phyloP scores from a whole-genome alignment of 345 rosid species.

The Capsella bursapastoris region DNA sequence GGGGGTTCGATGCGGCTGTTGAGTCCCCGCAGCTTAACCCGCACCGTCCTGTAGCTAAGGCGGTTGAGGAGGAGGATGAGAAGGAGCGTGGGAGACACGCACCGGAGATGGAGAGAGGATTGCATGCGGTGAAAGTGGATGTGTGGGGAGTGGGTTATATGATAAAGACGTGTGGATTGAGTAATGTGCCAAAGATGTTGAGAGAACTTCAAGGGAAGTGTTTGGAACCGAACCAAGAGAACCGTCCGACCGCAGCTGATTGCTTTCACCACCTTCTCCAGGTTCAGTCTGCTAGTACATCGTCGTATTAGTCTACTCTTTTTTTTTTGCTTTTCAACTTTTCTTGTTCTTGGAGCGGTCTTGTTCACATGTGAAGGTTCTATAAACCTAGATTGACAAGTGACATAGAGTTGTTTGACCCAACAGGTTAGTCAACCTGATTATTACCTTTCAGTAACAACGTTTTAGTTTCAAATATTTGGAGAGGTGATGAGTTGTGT shows the following conservation, averaged over 20 bases:
- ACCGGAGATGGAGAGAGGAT: conserved; percentile 91
- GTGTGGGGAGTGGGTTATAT: conserved; percentile 92
- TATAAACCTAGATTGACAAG: background rate
- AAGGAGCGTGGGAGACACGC: conserved; percentile 64
- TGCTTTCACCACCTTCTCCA: conserved; percentile 91
- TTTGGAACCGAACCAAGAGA: conserved; percentile 88
- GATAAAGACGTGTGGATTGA: conserved; percentile 78
- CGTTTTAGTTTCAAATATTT: conserved; percentile 4
- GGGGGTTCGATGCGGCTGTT: conserved; percentile 83
- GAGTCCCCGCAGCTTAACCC: conserved; percentile 87
- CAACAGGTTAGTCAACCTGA: background rate
- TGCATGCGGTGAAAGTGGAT: conserved; percentile 95
- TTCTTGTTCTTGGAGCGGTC: background rate
- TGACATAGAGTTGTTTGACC: conserved; percentile 16
- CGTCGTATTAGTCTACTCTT: conserved; percentile 24
- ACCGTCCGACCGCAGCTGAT: conserved; percentile 93
- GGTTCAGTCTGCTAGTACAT: conserved; percentile 65
- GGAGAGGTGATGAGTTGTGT: background rate
- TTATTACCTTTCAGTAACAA: conserved; percentile 10
- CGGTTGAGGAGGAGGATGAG: conserved; percentile 38
- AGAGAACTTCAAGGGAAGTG: conserved; percentile 85
- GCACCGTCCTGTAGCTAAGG: conserved; percentile 14
- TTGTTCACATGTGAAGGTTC: conserved; percentile 12
- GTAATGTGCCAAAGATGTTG: conserved; percentile 67
- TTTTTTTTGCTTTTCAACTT: too few species aligned